These are phyloP conservation scores for Oryza nivara DNA, from an alignment of 176 grass and related monocot genomes.

Conservation along the genomic window DNA sequence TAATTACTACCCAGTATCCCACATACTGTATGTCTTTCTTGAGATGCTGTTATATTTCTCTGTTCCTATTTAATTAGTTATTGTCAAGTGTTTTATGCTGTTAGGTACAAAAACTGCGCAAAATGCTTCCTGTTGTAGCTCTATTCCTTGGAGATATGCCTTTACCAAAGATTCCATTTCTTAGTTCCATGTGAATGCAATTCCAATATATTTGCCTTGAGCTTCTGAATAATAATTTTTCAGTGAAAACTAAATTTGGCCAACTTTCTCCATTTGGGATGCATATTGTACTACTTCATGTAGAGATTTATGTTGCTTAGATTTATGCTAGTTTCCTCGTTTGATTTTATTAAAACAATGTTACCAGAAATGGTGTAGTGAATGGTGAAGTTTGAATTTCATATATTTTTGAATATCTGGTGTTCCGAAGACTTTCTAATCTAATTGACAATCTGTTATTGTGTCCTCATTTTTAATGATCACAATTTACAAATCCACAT, in stretches of 20 bases:
- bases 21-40: background rate
- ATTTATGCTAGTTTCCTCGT: background rate
- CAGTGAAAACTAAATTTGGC: background rate
- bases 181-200: background rate
- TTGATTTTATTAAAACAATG: background rate
- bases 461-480: background rate
- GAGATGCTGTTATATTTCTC: background rate
- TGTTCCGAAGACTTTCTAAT: background rate
- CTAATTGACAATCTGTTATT: background rate
- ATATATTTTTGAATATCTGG: background rate
- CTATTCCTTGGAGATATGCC: background rate
- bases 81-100: background rate
- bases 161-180: background rate
- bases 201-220: background rate
- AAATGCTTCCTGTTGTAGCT: background rate
- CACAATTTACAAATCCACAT: background rate
- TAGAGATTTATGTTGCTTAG: background rate
- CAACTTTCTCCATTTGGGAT: slow-evolving; percentile 1
- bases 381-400: background rate
- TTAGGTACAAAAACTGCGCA: background rate
- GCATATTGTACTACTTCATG: background rate
- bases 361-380: background rate
- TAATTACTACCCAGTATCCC: background rate
- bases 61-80: slow-evolving; percentile 2
- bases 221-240: background rate